Evolutionary conservation across 2,329 filamentous ascomycete genomes (phyloP).

Genomic region (Fusarium lyarnte): DNA sequence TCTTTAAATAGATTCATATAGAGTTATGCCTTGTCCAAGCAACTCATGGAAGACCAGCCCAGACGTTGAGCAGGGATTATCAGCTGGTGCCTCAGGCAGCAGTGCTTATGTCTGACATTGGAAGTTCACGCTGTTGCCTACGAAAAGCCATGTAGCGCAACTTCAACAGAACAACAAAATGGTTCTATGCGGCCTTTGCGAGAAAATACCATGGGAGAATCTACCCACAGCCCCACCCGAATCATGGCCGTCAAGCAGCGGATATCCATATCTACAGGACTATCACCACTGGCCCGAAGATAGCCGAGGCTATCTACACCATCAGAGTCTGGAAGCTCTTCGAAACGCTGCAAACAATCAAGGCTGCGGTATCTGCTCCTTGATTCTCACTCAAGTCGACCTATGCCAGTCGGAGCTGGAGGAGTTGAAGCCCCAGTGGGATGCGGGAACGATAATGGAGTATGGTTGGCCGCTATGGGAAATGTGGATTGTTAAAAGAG

Average conservation of each 20-base stretch:
- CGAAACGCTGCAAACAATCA: rapidly evolving
- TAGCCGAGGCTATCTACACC: background rate
- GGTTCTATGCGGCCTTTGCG: background rate
- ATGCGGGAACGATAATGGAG: rapidly evolving
- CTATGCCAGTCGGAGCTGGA: background rate
- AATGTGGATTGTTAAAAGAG: conserved; percentile 1
- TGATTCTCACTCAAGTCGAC: background rate
- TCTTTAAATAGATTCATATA: background rate
- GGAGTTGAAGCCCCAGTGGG: background rate
- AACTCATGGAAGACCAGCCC: rapidly evolving
- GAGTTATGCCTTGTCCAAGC: rapidly evolving
- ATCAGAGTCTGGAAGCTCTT: background rate
- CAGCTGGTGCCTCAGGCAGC: background rate
- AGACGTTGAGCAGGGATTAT: background rate
- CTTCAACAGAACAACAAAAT: background rate
- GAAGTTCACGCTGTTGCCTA: background rate
- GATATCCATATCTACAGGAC: background rate
- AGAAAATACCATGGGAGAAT: background rate
- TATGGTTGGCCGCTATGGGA: conserved; percentile 4
- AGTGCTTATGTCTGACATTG: background rate
- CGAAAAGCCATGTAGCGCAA: rapidly evolving
- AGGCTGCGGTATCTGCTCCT: background rate
- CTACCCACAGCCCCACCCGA: background rate
- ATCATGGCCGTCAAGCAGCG: rapidly evolving
- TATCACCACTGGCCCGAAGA: background rate